Base-by-base conservation (phyloP, 2,329 filamentous ascomycete species). In the Stemphylium vesicarium region DNA sequence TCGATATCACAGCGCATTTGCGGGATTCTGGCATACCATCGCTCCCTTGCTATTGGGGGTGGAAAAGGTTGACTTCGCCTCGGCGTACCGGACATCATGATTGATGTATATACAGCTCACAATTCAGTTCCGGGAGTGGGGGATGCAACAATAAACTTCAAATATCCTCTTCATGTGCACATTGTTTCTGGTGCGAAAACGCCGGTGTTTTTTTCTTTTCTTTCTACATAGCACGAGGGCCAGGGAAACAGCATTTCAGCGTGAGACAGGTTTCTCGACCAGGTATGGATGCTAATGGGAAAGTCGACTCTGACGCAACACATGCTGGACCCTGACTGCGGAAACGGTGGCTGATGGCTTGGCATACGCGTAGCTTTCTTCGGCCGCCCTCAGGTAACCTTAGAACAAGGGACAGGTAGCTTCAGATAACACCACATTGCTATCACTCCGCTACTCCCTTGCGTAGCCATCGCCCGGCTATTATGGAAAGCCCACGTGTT, bases 1-100 rank as follows among this genome's bases (percentile, higher is more conserved):
- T 73, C 71, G 73, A 73, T 76, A 75, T 75, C 72, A 76, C 70
- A 71, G 69, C 62, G 69, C 69, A 70, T 72, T 67, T 64, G 59
- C 60, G 66, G 71, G 63, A 59, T 63, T 67, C 16, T 62, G 54
- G 60, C 64, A 65, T 58, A 57, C 59, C 66, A 69, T 67, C 60
- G 56, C 69, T 70, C 62, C 57, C 70, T 69, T 72, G 66, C 63
- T 53, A 61, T 53, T 57, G 64, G 65, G 60, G 60, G 63, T 60
- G 66, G 57, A 58, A 48, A 61, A 63, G 60, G 66, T 62, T 65
- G 61, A 57, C 56, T 59, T 64, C 64, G 69, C 68, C 68, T 68
- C 51, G 67, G 70, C 68, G 70, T 64, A 69, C 53, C 60, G 63
- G 56, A 69, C 65, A 70, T 69, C 60, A 66, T 47, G 56, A 64